Percentiles rank a stretch among this genome's conserved stretches.
Evolutionary conservation across 78 protist species (phyloP).

Genomic region (Polysphondylium violaceum): DNA sequence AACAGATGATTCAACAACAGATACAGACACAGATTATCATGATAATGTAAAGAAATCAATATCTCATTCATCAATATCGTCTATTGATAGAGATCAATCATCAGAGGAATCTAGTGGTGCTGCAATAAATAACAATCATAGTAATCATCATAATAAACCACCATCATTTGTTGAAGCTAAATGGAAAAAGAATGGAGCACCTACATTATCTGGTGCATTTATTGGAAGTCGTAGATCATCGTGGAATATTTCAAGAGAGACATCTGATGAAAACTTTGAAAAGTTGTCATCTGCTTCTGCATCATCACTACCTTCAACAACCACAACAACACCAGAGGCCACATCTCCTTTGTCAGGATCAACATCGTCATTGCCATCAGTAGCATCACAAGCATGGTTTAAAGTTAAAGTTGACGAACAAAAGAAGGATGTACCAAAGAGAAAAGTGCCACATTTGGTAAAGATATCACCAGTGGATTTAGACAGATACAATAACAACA

Average conservation of each 20-base stretch:
- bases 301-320: not conserved
- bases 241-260: no score
- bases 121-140: no score
- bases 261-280: not conserved
- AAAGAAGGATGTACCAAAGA: conserved; percentile 9
- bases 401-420: not conserved
- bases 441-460: conserved; percentile 6
- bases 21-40: not conserved
- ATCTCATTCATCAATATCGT: no score
- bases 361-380: not conserved
- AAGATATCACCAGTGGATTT: conserved; percentile 17
- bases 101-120: no score
- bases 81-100: no score
- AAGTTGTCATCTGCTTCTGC: not conserved
- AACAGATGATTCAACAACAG: not conserved
- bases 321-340: not conserved
- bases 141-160: no score
- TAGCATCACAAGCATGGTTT: conserved; percentile 27
- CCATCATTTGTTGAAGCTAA: no score
- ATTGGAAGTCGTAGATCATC: no score
- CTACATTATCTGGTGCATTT: no score
- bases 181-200: no score
- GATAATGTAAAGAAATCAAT: not conserved
- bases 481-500: conserved; percentile 33
- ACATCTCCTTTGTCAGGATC: not conserved